Evolutionary conservation across 306 rosid genomes (phyloP).

Genomic region (Clitoria ternatea): DNA sequence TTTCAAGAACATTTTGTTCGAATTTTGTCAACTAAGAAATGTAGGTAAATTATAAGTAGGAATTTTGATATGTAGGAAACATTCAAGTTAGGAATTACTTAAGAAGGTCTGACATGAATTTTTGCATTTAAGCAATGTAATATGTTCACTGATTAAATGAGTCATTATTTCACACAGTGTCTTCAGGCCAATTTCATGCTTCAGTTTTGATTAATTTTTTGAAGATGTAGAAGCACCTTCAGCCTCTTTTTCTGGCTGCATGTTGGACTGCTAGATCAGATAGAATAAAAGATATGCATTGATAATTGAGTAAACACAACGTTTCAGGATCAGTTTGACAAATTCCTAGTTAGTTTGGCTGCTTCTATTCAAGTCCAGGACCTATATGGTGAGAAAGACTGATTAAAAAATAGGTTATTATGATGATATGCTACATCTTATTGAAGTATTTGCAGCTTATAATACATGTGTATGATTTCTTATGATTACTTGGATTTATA

Average conservation of each 20-base stretch:
- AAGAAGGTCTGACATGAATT: background rate
- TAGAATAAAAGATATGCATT: background rate
- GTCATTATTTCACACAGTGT: background rate
- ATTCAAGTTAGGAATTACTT: background rate
- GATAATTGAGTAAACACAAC: background rate
- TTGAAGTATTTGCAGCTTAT: background rate
- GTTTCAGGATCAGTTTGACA: background rate
- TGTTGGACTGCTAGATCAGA: background rate
- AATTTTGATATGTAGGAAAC: background rate
- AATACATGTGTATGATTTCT: background rate
- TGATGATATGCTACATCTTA: slow-evolving; percentile 2
- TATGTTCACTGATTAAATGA: background rate
- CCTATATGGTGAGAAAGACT: background rate
- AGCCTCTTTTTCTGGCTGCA: background rate
- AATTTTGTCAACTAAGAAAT: background rate
- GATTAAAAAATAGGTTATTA: background rate
- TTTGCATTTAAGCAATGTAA: slow-evolving; percentile 14
- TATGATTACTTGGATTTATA: background rate
- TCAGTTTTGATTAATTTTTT: background rate
- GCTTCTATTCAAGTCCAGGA: background rate
- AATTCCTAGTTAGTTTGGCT: background rate
- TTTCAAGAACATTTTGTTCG: background rate
- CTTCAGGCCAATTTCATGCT: background rate
- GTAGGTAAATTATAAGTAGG: too few species aligned
- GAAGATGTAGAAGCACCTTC: background rate